Evolutionary conservation across 306 rosid species (phyloP), one percentile per base, ranked within the genome.

Genomic region (Vicia villosa): DNA sequence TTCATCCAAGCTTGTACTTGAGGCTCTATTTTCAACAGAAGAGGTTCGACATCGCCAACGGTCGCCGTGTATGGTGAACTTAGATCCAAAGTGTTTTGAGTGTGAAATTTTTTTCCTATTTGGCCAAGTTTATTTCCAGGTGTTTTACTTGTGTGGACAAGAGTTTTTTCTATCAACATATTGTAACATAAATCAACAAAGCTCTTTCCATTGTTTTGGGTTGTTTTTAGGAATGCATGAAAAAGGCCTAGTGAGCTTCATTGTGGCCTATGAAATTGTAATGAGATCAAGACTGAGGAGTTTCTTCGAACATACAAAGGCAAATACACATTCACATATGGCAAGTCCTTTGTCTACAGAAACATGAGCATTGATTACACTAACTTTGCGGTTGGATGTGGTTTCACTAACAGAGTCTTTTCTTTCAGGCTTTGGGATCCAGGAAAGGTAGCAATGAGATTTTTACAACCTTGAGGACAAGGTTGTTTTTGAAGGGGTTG

Each of bases 161-260:
- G 97, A 97, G 22, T 94, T 94, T 79, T 94, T 94, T 70, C 89
- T 94, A 2, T 94, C 99, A 12, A 95, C 99, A 0, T 97, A 94
- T 76, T 94, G 99, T 84, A 91, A 94, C 87, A 91, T 94, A 97
- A 96, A 91, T 80, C 99, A 94, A 77, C 96, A 91, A 70, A 84
- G 91, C 66, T 88, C 97, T 32, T 91, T 87, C 85, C 96, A 91
- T 51, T 94, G 99, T 79, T 91, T 94, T 58, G 99, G 99, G 42
- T 84, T 94, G 24, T 94, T 94, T 65, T 20, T 94, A 60, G 97
- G 99, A 77, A 94, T 94, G 99, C 99, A 94, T 79, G 96, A 94
- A 72, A 94, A 86, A 68, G 97, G 99, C 13, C 91, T 96, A 0
- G 91, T 91, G 12, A 85, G 92, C 72, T 91, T 94, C 72, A 88